These are phyloP conservation scores for Candida anglica DNA, from an alignment of 805 yeast genomes.

Conservation along the genomic window DNA sequence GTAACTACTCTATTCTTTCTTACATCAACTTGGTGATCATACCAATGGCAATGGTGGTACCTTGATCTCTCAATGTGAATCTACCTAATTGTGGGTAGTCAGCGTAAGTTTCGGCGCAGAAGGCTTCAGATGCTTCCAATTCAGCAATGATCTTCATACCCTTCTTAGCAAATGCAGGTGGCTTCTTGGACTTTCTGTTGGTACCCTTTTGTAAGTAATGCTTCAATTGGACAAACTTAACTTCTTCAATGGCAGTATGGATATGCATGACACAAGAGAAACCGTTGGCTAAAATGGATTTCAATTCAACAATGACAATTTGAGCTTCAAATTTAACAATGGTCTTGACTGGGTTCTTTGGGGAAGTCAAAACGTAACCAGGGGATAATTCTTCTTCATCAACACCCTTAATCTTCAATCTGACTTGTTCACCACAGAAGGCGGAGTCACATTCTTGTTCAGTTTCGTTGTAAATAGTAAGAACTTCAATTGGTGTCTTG, in stretches of 20 bases:
- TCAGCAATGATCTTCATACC: slow-evolving; percentile 98
- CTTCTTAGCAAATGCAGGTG: slow-evolving; percentile 97
- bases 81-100: slow-evolving; percentile 97
- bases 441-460: slow-evolving; percentile 92
- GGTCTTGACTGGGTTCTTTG: slow-evolving; percentile 84
- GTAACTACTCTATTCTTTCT: slow-evolving; percentile 8
- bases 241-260: slow-evolving; percentile 98
- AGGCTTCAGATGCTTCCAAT: slow-evolving; percentile 79
- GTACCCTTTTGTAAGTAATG: slow-evolving; percentile 97
- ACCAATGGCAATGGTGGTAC: slow-evolving; percentile 97
- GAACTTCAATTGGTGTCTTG: slow-evolving; percentile 75
- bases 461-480: slow-evolving; percentile 87
- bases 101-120: slow-evolving; percentile 88
- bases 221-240: slow-evolving; percentile 70
- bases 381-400: slow-evolving; percentile 94
- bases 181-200: slow-evolving; percentile 91
- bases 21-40: slow-evolving; percentile 86
- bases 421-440: slow-evolving; percentile 94
- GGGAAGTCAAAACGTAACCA: slow-evolving; percentile 89
- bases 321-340: slow-evolving; percentile 92
- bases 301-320: slow-evolving; percentile 93
- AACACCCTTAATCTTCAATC: slow-evolving; percentile 87
- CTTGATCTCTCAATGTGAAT: slow-evolving; percentile 98
- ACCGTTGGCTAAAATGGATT: slow-evolving; percentile 91
- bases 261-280: slow-evolving; percentile 98